Percentiles rank a stretch among this genome's conserved stretches.
Evolutionary conservation across 805 yeast genomes (phyloP).

Genomic region (Spathaspora hagerdaliae): DNA sequence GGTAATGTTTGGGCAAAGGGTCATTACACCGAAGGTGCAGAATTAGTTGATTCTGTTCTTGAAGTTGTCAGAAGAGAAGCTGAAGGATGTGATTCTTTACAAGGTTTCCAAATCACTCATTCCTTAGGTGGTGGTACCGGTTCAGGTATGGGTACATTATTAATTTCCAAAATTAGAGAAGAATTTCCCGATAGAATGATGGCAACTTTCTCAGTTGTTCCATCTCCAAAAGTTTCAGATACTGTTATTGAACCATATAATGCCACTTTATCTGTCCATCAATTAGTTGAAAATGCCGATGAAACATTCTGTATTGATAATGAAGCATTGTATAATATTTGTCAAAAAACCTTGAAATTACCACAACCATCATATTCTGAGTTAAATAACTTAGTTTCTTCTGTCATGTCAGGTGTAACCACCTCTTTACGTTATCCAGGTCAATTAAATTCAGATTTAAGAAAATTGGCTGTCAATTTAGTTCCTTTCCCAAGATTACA

Average conservation of each 20-base stretch:
- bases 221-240: constrained; percentile 87
- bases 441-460: constrained; percentile 86
- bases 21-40: constrained; percentile 95
- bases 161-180: constrained; percentile 81
- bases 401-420: constrained; percentile 94
- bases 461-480: constrained; percentile 90
- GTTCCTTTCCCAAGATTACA: constrained; percentile 95
- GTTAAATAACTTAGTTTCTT: constrained; percentile 76
- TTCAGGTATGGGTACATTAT: constrained; percentile 91
- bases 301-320: constrained; percentile 95
- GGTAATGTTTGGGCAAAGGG: constrained; percentile 98
- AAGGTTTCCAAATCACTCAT: constrained; percentile 83
- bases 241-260: constrained; percentile 95
- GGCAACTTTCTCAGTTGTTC: constrained; percentile 92
- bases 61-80: constrained; percentile 92
- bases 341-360: constrained; percentile 80
- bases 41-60: constrained; percentile 82
- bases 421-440: constrained; percentile 94
- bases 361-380: constrained; percentile 75
- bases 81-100: constrained; percentile 87
- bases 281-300: constrained; percentile 84
- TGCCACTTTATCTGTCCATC: constrained; percentile 87
- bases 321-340: constrained; percentile 87
- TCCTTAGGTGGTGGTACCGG: constrained; percentile 82
- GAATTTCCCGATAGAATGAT: constrained; percentile 95